Evolutionary conservation across 495 filamentous ascomycete genomes (phyloP), one percentile per base, ranked within the genome.

Genomic region (Glonium stellatum): DNA sequence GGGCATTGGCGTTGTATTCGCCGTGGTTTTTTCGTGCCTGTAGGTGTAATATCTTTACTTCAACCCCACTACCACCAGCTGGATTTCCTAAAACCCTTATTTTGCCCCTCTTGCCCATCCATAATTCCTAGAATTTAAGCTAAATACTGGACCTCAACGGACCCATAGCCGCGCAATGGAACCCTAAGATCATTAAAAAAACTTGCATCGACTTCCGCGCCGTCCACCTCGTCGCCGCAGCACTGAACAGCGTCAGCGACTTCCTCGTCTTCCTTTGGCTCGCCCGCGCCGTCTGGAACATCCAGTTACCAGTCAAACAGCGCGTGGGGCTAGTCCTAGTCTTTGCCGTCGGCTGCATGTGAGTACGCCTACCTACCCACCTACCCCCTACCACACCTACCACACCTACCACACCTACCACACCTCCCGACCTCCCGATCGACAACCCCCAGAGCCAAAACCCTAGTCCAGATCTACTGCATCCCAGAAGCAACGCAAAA

Each of bases 221-320:
- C 6, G 60, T 59, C 1, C 37, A 62, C 1, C 27, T 66, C 1
- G 54, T 50, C 8, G 55, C 59, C 19, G 63, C 63, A 0, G 63
- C 55, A 0, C 41, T 66, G 13, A 66, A 66, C 37, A 62, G 59
- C 25, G 11, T 66, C 22, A 66, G 63, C 46, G 63, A 66, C 23
- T 66, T 66, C 55, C 22, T 44, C 59, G 54, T 13, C 54, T n/a
- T 19, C 5, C 19, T 27, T 18, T 64, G 58, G 58, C 63, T 59
- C 27, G 55, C 63, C 18, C 57, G 50, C 42, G 42, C 59, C 8
- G 50, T 66, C 22, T 66, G 63, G 63, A 58, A 50, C n/a, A 51
- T 66, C 13, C 63, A 66, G 27, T 47, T 66, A 11, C 63, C 63
- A 4, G 18, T 62, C 35, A 66, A 66, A 41, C 63, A 62, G 46